Percentiles rank a stretch among this genome's conserved stretches.
These are phyloP conservation scores for Fraxinus dipetala DNA, from an alignment of 305 asterid genomes.

Conservation along the genomic window DNA sequence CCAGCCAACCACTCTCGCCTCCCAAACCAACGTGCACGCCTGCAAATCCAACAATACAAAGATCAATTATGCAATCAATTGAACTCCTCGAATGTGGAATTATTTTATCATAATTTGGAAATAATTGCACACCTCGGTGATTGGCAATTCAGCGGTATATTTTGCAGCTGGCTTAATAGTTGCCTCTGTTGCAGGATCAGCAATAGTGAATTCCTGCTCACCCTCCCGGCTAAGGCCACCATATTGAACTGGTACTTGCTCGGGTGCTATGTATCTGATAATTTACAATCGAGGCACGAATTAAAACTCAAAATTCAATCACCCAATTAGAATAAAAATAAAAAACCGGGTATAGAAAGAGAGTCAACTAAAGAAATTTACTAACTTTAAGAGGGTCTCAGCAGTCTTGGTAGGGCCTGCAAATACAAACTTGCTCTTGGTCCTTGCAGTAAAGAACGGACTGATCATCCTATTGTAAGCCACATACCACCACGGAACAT, in stretches of 20 bases:
- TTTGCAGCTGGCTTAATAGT: constrained; percentile 64
- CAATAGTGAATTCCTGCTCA: constrained; percentile 54
- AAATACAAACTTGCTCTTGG: constrained; percentile 98
- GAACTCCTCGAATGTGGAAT: not conserved
- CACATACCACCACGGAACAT: constrained; percentile 98
- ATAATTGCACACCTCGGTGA: constrained; percentile 53
- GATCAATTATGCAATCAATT: not conserved
- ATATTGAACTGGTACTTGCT: constrained; percentile 78
- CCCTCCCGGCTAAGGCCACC: constrained; percentile 89
- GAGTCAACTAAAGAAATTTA: not conserved
- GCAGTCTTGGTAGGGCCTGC: constrained; percentile 86
- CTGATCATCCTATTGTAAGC: constrained; percentile 87
- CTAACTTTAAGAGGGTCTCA: constrained; percentile 79
- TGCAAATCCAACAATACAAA: constrained; percentile 27
- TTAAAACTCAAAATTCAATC: not conserved
- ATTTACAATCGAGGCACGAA: not conserved
- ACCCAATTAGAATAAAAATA: not conserved
- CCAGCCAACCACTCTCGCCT: constrained; percentile 75
- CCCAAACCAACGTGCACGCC: constrained; percentile 65
- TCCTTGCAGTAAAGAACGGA: constrained; percentile 83
- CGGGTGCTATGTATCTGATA: constrained; percentile 79
- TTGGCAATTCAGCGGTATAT: constrained; percentile 65
- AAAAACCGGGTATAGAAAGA: not conserved
- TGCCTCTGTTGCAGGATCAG: constrained; percentile 69
- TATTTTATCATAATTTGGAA: not conserved